These are phyloP conservation scores for Coemansia sp. DNA, from an alignment of 192 early-diverging fungal genomes.

Conservation along the genomic window DNA sequence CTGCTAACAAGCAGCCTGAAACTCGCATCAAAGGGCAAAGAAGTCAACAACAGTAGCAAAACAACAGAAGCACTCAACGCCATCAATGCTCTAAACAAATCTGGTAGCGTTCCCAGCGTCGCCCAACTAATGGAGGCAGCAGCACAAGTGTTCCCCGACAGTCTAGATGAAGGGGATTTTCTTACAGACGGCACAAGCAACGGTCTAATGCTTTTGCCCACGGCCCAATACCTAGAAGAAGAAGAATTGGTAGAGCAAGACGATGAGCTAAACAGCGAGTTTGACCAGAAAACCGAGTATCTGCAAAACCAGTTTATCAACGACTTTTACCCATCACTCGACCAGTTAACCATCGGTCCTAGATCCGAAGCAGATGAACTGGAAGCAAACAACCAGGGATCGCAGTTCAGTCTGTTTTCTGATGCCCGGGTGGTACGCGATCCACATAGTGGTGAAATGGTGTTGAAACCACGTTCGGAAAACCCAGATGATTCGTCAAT, in stretches of 20 bases:
- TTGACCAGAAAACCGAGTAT: not conserved
- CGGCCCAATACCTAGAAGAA: not conserved
- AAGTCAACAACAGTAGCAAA: not conserved
- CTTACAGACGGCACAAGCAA: not conserved
- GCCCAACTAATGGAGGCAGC: constrained; percentile 4
- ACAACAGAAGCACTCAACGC: not conserved
- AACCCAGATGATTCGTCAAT: not conserved
- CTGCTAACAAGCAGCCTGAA: not conserved
- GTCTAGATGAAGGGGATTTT: not conserved
- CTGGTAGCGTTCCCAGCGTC: not conserved
- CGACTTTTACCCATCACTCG: constrained; percentile 6
- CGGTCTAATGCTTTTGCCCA: not conserved
- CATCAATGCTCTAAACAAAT: not conserved
- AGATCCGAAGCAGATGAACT: not conserved
- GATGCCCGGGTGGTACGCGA: constrained; percentile 22
- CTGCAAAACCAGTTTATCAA: not conserved
- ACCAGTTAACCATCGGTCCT: not conserved
- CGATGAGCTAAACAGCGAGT: not conserved
- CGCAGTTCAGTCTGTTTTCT: constrained; percentile 21
- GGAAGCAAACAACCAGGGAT: constrained; percentile 4
- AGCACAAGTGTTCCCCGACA: not conserved
- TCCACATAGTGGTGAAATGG: constrained; percentile 16
- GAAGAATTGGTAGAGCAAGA: constrained; percentile 5
- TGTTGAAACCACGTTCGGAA: not conserved
- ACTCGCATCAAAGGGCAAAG: not conserved